These are phyloP conservation scores for Meripilus lineatus DNA, from an alignment of 1,284 basidiomycete species.

Conservation along the genomic window DNA sequence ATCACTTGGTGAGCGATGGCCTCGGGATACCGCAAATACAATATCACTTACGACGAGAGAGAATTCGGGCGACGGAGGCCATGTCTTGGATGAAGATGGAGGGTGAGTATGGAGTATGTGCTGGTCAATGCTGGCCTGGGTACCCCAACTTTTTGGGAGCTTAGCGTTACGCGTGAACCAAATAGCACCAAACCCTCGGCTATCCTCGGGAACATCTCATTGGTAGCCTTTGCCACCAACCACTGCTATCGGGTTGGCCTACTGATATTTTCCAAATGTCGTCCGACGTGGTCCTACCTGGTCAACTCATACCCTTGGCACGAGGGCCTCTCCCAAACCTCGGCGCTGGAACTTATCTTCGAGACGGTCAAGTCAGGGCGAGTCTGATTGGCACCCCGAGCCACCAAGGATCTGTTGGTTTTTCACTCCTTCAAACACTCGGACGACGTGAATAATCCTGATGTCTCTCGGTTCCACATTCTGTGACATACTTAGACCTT, in stretches of 20 bases:
- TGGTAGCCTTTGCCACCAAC: no score
- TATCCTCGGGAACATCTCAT: no score
- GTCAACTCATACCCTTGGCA: constrained; percentile 70
- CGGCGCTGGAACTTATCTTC: constrained; percentile 67
- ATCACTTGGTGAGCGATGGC: no score
- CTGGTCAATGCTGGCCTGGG: no score
- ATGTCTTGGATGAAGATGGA: constrained; percentile 30
- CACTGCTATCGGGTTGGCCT: no score
- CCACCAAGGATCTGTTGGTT: constrained; percentile 65
- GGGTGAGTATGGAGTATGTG: constrained; percentile 16
- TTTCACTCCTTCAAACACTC: constrained; percentile 19
- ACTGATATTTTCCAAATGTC: no score
- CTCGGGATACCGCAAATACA: not conserved
- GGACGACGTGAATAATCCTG: constrained; percentile 19
- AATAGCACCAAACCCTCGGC: constrained; percentile 26
- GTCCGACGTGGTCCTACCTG: constrained; percentile 63
- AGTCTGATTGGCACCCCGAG: constrained; percentile 66
- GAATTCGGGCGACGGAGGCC: constrained; percentile 58
- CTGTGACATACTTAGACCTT: constrained; percentile 40
- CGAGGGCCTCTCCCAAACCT: constrained; percentile 54
- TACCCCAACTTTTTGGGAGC: constrained; percentile 15
- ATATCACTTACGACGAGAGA: constrained; percentile 55
- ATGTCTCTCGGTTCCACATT: no score
- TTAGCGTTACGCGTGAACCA: constrained; percentile 30
- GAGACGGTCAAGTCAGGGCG: constrained; percentile 64